A percentile compares a stretch with the other conserved stretches of the same genome.
These are phyloP conservation scores for Termitomyces sp. DNA, from an alignment of 768 basidiomycete genomes.

Conservation along the genomic window DNA sequence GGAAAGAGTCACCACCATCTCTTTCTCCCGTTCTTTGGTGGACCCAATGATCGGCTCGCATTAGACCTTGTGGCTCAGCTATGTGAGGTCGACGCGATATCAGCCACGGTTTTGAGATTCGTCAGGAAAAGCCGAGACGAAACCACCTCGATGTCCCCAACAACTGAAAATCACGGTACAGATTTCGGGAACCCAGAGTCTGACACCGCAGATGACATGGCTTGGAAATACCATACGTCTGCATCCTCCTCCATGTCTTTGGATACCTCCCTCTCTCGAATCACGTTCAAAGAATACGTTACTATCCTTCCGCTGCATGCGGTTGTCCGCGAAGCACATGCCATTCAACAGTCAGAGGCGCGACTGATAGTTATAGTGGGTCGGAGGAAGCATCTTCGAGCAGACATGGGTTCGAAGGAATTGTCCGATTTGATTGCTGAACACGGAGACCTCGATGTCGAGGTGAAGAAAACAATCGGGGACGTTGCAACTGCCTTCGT, in stretches of 20 bases:
- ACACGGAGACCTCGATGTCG: conserved; percentile 39
- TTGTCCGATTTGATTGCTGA: conserved; percentile 34
- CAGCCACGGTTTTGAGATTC: conserved; percentile 75
- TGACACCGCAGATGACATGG: conserved; percentile 78
- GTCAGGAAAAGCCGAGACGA: conserved; percentile 31
- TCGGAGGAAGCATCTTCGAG: conserved; percentile 63
- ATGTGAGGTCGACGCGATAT: conserved; percentile 62
- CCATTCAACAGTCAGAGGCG: conserved; percentile 10
- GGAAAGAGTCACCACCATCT: conserved; percentile 52
- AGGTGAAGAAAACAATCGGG: conserved; percentile 50
- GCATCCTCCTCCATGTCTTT: neutral
- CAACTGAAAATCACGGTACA: neutral
- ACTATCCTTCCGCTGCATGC: conserved; percentile 62
- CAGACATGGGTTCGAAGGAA: conserved; percentile 62
- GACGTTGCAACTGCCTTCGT: neutral
- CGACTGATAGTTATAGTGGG: conserved; percentile 68
- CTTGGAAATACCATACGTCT: conserved; percentile 48
- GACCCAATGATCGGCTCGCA: conserved; percentile 88
- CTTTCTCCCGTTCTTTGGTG: conserved; percentile 91
- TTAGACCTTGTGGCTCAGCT: conserved; percentile 83
- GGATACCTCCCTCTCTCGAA: conserved; percentile 43
- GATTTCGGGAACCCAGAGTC: conserved; percentile 71
- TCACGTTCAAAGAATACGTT: conserved; percentile 57
- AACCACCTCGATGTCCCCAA: neutral
- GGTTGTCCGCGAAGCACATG: conserved; percentile 46